Base-by-base conservation (phyloP, 1,139 yeast species). In the Hansenula lynferdii region DNA sequence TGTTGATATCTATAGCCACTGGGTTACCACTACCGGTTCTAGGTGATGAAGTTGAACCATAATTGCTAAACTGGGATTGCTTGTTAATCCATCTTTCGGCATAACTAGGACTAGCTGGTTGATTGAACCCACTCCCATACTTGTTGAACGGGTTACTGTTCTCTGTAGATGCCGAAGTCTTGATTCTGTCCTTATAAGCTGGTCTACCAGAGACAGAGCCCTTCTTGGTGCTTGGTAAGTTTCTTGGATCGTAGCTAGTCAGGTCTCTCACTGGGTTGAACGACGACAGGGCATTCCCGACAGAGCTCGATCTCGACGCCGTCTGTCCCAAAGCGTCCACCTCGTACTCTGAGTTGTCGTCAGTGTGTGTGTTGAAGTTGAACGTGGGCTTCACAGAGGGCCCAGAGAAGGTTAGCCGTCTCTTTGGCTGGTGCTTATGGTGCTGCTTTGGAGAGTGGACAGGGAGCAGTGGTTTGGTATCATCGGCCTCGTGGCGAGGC, bases 71-170 rank as follows among this genome's bases (percentile, higher is more conserved):
- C 38, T 24, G 47, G 45, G 19, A 46, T 38, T 53, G 56, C 21
- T 50, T 37, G 16, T 42, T 43, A 2, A 54, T 47, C 57, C 58
- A 53, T 18, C 49, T 45, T 34, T 53, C 58, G 9, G 58, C 57
- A 40, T 48, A 46, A 23, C 49, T 47, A 19, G 57, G 57, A 28
- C 28, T 26, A 26, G 26, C 8, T 21, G 22, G 28, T 22, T 20
- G 14, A n/a, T 26, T 30, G 16, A 22, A 27, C 14, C 34, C 34
- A 21, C 31, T 23, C 2, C 26, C 34, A 18, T 12, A 30, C 7
- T 25, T 30, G 8, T 26, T 32, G 8, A 24, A 31, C 15, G 39
- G 27, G 10, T 27, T 15, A 9, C 44, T 22, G 12, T 25, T 34
- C 28, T 41, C 42, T 5, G 30, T 35, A 8, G 39, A 33, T 3